Evolutionary conservation across 2,329 filamentous ascomycete genomes (phyloP).

Genomic region (Cadophora sp.): DNA sequence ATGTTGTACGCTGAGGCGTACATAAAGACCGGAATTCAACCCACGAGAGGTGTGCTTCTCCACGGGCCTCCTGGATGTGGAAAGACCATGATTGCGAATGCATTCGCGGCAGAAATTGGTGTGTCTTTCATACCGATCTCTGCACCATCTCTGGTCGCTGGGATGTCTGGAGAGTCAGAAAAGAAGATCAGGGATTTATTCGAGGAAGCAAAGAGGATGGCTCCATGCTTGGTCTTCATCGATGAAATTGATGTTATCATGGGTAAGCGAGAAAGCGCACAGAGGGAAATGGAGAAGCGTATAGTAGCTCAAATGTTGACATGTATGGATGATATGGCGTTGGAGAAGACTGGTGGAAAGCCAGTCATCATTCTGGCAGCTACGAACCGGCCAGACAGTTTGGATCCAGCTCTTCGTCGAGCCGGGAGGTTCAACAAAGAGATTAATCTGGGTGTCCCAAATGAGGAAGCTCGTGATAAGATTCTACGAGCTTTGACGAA

Average conservation of each 20-base stretch:
- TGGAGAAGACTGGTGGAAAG: conserved; percentile 75
- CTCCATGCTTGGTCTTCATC: conserved; percentile 89
- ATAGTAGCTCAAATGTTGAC: conserved; percentile 84
- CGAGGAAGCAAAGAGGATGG: conserved; percentile 84
- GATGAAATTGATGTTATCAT: conserved; percentile 93
- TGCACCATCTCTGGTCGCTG: conserved; percentile 80
- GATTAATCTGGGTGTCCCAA: conserved; percentile 87
- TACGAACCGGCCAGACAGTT: conserved; percentile 84
- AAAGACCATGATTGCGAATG: conserved; percentile 84
- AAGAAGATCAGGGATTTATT: conserved; percentile 86
- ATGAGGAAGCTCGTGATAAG: conserved; percentile 75
- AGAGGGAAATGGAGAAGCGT: conserved; percentile 88
- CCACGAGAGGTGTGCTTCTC: conserved; percentile 76
- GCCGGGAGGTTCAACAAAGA: conserved; percentile 82
- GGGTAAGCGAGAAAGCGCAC: conserved; percentile 81
- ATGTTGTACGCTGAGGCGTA: conserved; percentile 73
- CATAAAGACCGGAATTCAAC: conserved; percentile 67
- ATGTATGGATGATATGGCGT: conserved; percentile 83
- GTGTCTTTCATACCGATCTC: conserved; percentile 84
- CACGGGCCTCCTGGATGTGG: conserved; percentile 87
- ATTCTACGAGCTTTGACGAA: conserved; percentile 79
- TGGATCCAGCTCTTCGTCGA: conserved; percentile 79
- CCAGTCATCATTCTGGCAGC: conserved; percentile 90
- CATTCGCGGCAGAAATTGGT: conserved; percentile 76
- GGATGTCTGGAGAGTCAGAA: conserved; percentile 89